phyloP scores from a whole-genome alignment of 441 rosid species.

The Eruca vesicaria region DNA sequence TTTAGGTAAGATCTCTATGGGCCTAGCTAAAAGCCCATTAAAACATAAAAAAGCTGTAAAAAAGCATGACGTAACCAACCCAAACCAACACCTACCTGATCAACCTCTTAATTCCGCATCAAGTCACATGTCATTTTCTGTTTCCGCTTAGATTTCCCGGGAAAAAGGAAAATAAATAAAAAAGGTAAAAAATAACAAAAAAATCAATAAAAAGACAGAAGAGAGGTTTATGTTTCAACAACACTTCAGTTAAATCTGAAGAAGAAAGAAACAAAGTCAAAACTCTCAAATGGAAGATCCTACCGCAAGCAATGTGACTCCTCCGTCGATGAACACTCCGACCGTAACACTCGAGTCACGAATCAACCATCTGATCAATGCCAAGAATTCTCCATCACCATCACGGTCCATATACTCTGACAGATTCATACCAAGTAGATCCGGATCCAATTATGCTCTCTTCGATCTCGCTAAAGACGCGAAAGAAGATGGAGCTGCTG shows the following conservation, averaged over 20 bases:
- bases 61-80: conserved; percentile 7
- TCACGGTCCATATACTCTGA: conserved; percentile 83
- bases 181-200: not conserved
- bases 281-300: conserved; percentile 51
- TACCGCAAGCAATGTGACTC: conserved; percentile 18
- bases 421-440: conserved; percentile 91
- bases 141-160: conserved; percentile 38
- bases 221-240: not conserved
- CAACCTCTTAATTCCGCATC: conserved; percentile 15
- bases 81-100: conserved; percentile 24
- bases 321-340: conserved; percentile 46
- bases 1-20: not conserved
- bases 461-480: not conserved
- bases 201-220: conserved; percentile 4
- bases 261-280: conserved; percentile 9
- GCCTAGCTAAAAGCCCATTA: conserved; percentile 29
- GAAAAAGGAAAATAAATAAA: conserved; percentile 5
- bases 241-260: conserved; percentile 11
- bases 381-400: conserved; percentile 59
- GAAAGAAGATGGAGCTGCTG: conserved; percentile 56
- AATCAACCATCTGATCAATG: conserved; percentile 70
- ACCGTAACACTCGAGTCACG: conserved; percentile 41
- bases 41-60: not conserved
- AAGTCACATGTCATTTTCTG: conserved; percentile 35
- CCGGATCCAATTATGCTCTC: conserved; percentile 47